Percentiles rank a stretch among this genome's conserved stretches.
These are phyloP conservation scores for Suillus sp. DNA, from an alignment of 768 basidiomycete species.

Conservation along the genomic window DNA sequence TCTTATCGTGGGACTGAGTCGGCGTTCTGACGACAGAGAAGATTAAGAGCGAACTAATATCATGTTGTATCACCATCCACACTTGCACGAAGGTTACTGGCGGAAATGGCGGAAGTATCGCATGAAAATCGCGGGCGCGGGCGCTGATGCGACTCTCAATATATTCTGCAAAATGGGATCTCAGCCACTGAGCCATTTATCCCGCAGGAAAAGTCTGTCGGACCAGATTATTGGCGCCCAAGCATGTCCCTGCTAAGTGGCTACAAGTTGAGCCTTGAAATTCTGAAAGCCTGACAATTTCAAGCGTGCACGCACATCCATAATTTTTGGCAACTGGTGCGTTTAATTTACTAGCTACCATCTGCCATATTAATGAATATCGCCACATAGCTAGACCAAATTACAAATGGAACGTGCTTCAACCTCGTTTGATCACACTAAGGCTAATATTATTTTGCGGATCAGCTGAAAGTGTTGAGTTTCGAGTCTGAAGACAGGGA, in stretches of 20 bases:
- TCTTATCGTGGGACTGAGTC: background rate
- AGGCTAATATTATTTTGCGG: conserved; percentile 19
- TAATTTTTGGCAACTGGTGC: background rate
- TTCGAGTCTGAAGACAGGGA: conserved; percentile 27
- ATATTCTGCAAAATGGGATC: no score
- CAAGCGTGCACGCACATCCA: no score
- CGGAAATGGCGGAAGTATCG: no score
- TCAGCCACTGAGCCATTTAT: no score
- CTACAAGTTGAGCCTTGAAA: no score
- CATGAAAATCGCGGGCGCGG: no score
- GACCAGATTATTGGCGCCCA: no score
- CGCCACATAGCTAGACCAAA: background rate
- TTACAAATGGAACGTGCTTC: background rate
- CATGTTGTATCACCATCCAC: background rate
- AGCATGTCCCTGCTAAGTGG: no score
- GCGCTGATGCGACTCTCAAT: no score
- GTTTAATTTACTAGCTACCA: background rate
- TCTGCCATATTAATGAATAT: background rate
- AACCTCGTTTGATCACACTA: conserved; percentile 7
- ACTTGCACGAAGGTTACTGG: no score
- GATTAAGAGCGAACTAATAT: background rate
- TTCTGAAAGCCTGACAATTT: no score
- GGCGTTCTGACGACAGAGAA: background rate
- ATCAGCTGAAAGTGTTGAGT: conserved; percentile 25
- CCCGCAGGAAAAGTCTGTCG: no score